Conservation (phyloP, 2,329 filamentous ascomycete genomes). For the Thielaviopsis musarum region DNA sequence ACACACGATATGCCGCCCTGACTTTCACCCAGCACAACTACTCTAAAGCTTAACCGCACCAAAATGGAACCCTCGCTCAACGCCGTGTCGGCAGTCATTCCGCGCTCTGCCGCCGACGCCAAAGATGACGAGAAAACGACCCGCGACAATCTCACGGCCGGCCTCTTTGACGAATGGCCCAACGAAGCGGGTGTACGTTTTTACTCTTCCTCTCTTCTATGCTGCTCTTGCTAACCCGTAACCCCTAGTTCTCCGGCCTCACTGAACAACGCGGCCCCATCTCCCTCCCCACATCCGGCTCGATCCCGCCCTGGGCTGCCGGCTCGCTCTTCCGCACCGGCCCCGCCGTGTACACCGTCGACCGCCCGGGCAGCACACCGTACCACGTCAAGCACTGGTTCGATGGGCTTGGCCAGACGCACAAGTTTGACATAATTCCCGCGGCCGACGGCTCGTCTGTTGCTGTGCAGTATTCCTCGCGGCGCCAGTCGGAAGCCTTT, state of each 20-base stretch:
- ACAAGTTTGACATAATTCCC: slow-evolving; percentile 53
- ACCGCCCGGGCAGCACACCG: slow-evolving; percentile 17
- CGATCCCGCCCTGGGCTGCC: slow-evolving; percentile 53
- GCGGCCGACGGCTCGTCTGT: slow-evolving; percentile 16
- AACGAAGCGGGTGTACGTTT: slow-evolving; percentile 29
- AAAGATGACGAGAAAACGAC: background rate
- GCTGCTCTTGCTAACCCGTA: too few relatives aligned
- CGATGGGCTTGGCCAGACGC: slow-evolving; percentile 54
- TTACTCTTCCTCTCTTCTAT: background rate
- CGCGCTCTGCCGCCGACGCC: background rate
- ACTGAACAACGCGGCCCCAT: slow-evolving; percentile 50
- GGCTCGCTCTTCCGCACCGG: slow-evolving; percentile 62
- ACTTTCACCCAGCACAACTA: too few relatives aligned
- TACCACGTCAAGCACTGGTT: slow-evolving; percentile 62
- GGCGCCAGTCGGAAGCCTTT: slow-evolving; percentile 47
- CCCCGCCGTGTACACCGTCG: slow-evolving; percentile 46
- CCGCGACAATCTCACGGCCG: background rate
- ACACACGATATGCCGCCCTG: too few relatives aligned
- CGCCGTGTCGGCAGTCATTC: background rate
- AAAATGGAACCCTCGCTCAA: background rate
- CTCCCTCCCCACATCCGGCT: slow-evolving; percentile 43
- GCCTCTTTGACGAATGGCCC: slow-evolving; percentile 27
- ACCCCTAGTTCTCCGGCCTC: slow-evolving; percentile 49
- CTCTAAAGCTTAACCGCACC: too few relatives aligned
- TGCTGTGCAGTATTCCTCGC: slow-evolving; percentile 51